phyloP scores from a whole-genome alignment of 192 early-diverging fungal genomes.

The Linnemannia exigua region DNA sequence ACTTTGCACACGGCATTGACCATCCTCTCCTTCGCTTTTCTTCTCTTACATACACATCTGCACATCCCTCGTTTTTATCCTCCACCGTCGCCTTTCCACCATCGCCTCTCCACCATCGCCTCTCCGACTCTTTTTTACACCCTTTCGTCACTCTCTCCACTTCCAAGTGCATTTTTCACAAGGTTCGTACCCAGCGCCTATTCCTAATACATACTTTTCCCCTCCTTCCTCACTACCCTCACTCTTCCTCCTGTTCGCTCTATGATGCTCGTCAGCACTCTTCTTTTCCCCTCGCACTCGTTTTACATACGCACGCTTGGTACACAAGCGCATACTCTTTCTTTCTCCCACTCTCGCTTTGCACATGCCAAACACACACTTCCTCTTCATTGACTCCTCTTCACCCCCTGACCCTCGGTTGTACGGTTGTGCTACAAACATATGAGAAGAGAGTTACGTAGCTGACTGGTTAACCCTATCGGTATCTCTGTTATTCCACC shows the following conservation, averaged over 20 bases:
- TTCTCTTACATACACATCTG: neutral
- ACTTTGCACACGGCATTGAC: neutral
- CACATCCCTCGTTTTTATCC: too few species aligned
- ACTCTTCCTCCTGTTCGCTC: neutral
- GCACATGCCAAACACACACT: neutral
- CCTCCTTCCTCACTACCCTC: neutral
- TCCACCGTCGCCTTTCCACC: too few species aligned
- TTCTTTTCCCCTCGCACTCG: neutral
- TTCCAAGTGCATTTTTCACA: neutral
- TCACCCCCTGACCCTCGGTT: neutral
- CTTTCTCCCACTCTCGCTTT: neutral
- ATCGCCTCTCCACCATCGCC: too few species aligned
- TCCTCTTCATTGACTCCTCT: neutral
- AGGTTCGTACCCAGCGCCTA: neutral
- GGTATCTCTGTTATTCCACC: neutral
- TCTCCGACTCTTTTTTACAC: too few species aligned
- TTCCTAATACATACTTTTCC: neutral
- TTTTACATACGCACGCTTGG: neutral
- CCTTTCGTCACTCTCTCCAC: neutral
- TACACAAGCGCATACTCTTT: neutral
- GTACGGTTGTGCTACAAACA: neutral
- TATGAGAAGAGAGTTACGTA: neutral
- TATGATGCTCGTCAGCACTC: neutral
- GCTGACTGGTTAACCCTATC: neutral
- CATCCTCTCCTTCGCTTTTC: neutral